A percentile compares a stretch with the other conserved stretches of the same genome.
Conservation (phyloP, 192 early-diverging fungal species). For the Chytriomyces sp. region DNA sequence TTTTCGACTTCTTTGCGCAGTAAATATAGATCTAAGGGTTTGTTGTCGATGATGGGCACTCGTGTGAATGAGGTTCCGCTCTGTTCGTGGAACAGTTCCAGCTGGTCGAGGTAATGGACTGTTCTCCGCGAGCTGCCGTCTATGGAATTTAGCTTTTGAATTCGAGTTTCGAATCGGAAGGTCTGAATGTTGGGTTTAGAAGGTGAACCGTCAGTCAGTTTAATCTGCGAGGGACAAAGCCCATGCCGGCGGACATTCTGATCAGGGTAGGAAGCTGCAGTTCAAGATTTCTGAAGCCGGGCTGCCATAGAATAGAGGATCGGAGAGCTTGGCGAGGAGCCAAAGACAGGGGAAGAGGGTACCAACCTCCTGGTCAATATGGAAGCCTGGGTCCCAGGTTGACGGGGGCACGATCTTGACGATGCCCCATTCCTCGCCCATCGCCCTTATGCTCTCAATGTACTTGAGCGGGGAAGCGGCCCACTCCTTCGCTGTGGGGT, state of each 20-base stretch:
- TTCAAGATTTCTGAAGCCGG: neutral
- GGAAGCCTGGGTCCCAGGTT: conserved; percentile 81
- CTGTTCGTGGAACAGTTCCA: conserved; percentile 85
- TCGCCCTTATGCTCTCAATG: conserved; percentile 76
- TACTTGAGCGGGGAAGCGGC: conserved; percentile 74
- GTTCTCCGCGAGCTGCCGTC: conserved; percentile 85
- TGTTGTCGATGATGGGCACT: conserved; percentile 81
- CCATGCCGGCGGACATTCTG: neutral
- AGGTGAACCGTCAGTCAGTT: conserved; percentile 7
- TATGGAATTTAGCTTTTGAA: conserved; percentile 90
- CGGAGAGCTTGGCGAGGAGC: neutral
- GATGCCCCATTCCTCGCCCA: conserved; percentile 76
- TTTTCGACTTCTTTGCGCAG: conserved; percentile 80
- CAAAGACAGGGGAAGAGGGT: neutral
- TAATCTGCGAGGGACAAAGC: conserved; percentile 22
- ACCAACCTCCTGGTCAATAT: conserved; percentile 75
- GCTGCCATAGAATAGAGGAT: neutral
- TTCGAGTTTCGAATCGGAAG: conserved; percentile 87
- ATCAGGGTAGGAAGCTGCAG: neutral
- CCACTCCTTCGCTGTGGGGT: conserved; percentile 84
- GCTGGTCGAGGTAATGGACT: conserved; percentile 88
- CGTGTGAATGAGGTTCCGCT: conserved; percentile 72
- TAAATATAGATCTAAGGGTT: conserved; percentile 79
- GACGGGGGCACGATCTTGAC: conserved; percentile 92
- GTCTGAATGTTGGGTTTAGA: conserved; percentile 45